Conservation (phyloP, 176 grass and related monocot genomes). For the Stipa capillata region DNA sequence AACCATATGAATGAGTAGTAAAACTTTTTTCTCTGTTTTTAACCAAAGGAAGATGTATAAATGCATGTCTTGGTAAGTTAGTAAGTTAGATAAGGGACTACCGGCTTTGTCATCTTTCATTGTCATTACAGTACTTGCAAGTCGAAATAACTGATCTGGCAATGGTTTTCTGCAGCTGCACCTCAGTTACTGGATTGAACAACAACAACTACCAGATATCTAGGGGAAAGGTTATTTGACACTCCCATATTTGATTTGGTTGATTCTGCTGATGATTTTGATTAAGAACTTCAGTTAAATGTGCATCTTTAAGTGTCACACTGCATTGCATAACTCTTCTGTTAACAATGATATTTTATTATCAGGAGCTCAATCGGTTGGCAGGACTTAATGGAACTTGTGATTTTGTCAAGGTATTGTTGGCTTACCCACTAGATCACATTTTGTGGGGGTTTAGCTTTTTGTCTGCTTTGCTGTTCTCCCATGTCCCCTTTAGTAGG, state of each 20-base stretch:
- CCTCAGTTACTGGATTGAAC: slow-evolving; percentile 92
- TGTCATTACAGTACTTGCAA: not conserved
- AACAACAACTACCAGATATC: slow-evolving; percentile 97
- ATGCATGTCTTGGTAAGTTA: too few relatives aligned
- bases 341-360: slow-evolving; percentile 9
- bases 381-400: slow-evolving; percentile 67
- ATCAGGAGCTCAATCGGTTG: slow-evolving; percentile 64
- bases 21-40: not conserved
- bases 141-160: not conserved
- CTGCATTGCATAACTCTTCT: slow-evolving; percentile 3
- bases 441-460: not conserved
- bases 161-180: slow-evolving; percentile 51
- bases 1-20: not conserved
- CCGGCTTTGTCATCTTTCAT: not conserved
- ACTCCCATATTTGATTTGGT: not conserved
- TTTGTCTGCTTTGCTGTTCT: not conserved
- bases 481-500: not conserved
- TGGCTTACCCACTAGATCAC: not conserved
- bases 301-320: not conserved
- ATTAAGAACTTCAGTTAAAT: slow-evolving; percentile 1
- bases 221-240: slow-evolving; percentile 68
- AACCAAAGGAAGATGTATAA: not conserved
- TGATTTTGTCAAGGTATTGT: slow-evolving; percentile 86
- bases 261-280: not conserved
- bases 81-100: not conserved